Base-by-base conservation (phyloP, 192 early-diverging fungal genomes). In the Coemansia sp. region DNA sequence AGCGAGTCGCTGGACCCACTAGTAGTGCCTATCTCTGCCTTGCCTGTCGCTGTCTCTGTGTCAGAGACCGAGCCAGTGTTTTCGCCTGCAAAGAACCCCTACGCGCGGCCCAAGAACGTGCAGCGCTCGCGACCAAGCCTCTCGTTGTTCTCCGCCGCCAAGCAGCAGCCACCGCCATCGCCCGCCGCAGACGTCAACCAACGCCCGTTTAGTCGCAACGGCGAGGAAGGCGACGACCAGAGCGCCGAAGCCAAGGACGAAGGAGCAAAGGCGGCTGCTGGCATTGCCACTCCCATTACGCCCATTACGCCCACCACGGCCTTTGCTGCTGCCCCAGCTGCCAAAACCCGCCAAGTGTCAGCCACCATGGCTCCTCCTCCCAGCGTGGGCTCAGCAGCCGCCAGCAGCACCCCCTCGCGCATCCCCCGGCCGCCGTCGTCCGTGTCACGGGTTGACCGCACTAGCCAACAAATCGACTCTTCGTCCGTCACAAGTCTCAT, bases 381-480 rank as follows among this genome's bases (percentile, higher is more conserved):
- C 11, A 51, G 47, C 14, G 14, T 51, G 11, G 6, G 47, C 20
- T 38, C 39, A 14, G 47, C 6, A 1, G 56, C 59, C 19, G n/a
- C 37, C 9, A 12, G 11, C n/a, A 37, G 25, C 20, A 63, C 45
- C 25, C 59, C 64, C 2, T 67, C 71, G 29, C 71, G 71, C 22
- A 73, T 73, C 38, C 71, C 71, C 2, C 35, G 65, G 35, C 64
- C 71, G n/a, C 64, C 45, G 17, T 57, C 64, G 1, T 54, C 58
- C n/a, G 56, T 37, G 19, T 45, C 59, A 11, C 9, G 47, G 24
- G 27, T 51, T 51, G 47, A 51, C 47, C 47, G 47, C 25, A 27
- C 47, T 14, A 51, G 47, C 24, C 47, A 51, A 27, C 47, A 27
- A 14, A 14, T 25, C 6, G 47, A 51, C 47, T 29, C 68, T 35